Evolutionary conservation across 441 rosid species (phyloP), one percentile per base, ranked within the genome.

Genomic region (Manihot esculenta): DNA sequence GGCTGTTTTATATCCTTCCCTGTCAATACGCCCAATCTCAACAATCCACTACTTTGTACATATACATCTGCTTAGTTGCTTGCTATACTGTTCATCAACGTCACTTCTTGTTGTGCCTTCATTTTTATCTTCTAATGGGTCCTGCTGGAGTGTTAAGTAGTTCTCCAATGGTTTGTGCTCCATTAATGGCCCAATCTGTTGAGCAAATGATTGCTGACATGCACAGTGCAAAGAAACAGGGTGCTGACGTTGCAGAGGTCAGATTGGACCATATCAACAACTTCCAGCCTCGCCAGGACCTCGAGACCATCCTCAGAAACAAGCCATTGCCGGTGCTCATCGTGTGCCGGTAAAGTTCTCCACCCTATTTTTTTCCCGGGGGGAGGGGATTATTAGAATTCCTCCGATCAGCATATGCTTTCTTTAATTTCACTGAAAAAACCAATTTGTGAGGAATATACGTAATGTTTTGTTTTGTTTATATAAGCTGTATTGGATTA

Each of bases 201-300:
- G 85, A 86, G 44, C 71, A 78, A 84, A 85, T 88, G 92, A 71
- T 86, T 66, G 33, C 7, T 73, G 84, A 84, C 55, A 80, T 91
- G 73, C 67, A 63, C 53, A 80, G 76, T 77, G 98, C 97, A 10
- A 87, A 85, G 59, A 81, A 83, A 57, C 77, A 77, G 61, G 93
- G 96, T 71, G 98, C 96, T 49, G 97, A 94, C 72, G 80, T 89
- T 69, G 98, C 89, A 58, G 98, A 90, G 81, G 78, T 94, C 67
- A 77, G 98, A 73, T 76, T 94, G 85, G 98, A 94, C 74, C 20
- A 71, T 64, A 78, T 92, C 2, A 82, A 85, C 64, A 72, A 61
- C 51, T 87, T 90, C 68, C 73, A 72, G 70, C 90, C 96, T 61
- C 51, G 14, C 13, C 79, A 73, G 0, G 91, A 89, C 76, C 76